phyloP scores from a whole-genome alignment of 192 early-diverging fungal genomes.

The Jimgerdemannia flammicorona region DNA sequence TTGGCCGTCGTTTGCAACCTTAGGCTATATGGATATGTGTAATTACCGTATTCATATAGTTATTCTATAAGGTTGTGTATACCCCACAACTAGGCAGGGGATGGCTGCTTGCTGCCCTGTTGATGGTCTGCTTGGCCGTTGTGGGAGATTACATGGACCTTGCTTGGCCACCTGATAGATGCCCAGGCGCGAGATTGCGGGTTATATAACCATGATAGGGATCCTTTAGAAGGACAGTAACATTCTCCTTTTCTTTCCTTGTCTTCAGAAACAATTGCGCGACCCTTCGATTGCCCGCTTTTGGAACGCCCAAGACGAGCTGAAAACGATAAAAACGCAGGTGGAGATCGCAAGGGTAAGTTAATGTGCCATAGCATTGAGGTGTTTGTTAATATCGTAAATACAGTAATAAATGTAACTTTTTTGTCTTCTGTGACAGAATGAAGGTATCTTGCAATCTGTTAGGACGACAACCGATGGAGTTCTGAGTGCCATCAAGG shows the following conservation, averaged over 20 bases:
- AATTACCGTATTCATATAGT: too few species aligned
- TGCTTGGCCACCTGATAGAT: background rate
- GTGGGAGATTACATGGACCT: background rate
- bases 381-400: background rate
- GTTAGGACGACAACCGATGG: background rate
- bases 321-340: background rate
- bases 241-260: background rate
- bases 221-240: background rate
- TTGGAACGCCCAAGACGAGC: background rate
- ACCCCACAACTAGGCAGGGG: too few species aligned
- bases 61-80: too few species aligned
- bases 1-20: background rate
- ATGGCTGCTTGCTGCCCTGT: background rate
- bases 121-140: background rate
- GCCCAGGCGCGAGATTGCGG: background rate
- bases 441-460: background rate
- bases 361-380: background rate
- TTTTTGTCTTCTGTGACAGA: background rate
- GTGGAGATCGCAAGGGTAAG: background rate
- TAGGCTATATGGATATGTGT: too few species aligned
- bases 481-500: background rate
- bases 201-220: background rate
- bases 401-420: constrained; percentile 1
- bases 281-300: background rate
- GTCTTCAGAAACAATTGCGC: too few species aligned